These are phyloP conservation scores for Coniochaeta hoffmannii DNA, from an alignment of 2,329 filamentous ascomycete species.

Conservation along the genomic window DNA sequence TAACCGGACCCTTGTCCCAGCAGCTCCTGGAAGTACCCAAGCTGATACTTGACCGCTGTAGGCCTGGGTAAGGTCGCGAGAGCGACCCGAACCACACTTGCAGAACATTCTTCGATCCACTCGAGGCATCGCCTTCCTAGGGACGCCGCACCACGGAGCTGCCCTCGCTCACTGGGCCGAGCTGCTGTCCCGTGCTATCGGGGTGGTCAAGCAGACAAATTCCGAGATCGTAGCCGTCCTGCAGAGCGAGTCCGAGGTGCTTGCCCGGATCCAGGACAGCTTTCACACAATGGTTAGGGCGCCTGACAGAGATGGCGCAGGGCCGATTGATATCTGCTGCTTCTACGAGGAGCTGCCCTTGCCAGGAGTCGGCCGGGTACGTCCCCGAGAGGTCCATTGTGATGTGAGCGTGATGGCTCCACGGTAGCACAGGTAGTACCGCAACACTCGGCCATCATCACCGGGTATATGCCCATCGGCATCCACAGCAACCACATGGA, in stretches of 20 bases:
- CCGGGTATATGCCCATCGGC: conserved; percentile 21
- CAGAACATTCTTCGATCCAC: conserved; percentile 17
- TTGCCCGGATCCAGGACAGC: no score
- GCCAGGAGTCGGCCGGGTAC: conserved; percentile 15
- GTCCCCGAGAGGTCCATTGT: background rate
- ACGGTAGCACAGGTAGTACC: conserved; percentile 17
- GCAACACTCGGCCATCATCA: conserved; percentile 18
- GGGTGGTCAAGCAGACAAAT: conserved; percentile 21
- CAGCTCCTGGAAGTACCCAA: background rate
- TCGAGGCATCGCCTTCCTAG: conserved; percentile 24
- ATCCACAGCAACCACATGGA: conserved; percentile 19
- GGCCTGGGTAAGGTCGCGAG: conserved; percentile 13
- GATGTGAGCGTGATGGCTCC: background rate
- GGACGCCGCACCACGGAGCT: conserved; percentile 26
- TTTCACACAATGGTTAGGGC: conserved; percentile 21
- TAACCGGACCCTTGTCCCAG: conserved; percentile 4
- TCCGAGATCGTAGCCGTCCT: no score
- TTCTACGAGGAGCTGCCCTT: conserved; percentile 20
- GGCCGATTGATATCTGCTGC: conserved; percentile 18
- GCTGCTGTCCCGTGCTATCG: conserved; percentile 14
- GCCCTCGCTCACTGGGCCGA: conserved; percentile 22
- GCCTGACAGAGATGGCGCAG: conserved; percentile 9
- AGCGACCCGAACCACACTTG: conserved; percentile 17
- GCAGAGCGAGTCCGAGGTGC: no score
- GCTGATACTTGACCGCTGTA: conserved; percentile 7